A percentile compares a stretch with the other conserved stretches of the same genome.
phyloP scores from a whole-genome alignment of 371 early-diverging fungal species.

The Vavraia culicis region DNA sequence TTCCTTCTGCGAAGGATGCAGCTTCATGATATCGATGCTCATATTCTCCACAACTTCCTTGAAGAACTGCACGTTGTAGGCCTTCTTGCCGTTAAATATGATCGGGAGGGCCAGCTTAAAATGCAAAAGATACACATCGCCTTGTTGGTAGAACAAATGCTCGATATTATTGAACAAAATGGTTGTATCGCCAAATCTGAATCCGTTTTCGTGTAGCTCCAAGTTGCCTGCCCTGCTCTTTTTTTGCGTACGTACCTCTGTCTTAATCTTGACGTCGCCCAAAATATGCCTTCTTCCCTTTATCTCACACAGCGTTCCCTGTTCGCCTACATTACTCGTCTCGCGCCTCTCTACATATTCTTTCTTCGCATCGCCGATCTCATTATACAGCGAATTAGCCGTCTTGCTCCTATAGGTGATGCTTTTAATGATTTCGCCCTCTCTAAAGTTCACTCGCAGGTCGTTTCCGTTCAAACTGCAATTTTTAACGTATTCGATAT shows the following conservation, averaged over 20 bases:
- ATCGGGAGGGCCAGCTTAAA: slow-evolving; percentile 80
- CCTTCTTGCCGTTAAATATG: slow-evolving; percentile 75
- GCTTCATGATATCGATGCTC: no score
- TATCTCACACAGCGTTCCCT: slow-evolving; percentile 31
- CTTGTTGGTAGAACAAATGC: slow-evolving; percentile 88
- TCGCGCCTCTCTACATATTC: slow-evolving; percentile 4
- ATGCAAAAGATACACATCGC: slow-evolving; percentile 83
- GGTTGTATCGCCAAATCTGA: slow-evolving; percentile 46
- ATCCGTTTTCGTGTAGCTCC: slow-evolving; percentile 43
- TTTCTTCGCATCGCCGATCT: slow-evolving; percentile 8
- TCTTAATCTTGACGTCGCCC: slow-evolving; percentile 67
- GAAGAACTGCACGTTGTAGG: slow-evolving; percentile 87
- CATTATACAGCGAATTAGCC: slow-evolving; percentile 39
- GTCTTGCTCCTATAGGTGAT: slow-evolving; percentile 25
- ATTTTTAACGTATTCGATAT: slow-evolving; percentile 72
- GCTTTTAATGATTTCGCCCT: slow-evolving; percentile 17
- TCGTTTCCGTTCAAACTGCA: slow-evolving; percentile 54
- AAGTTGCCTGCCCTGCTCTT: slow-evolving; percentile 56
- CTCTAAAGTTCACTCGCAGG: slow-evolving; percentile 55
- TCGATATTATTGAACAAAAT: slow-evolving; percentile 85
- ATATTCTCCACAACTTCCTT: slow-evolving; percentile 69
- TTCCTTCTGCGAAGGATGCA: no score
- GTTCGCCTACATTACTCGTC: slow-evolving; percentile 14
- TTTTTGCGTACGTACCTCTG: slow-evolving; percentile 57
- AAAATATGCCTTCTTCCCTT: slow-evolving; percentile 23